These are phyloP conservation scores for Backusella sp. DNA, from an alignment of 192 early-diverging fungal genomes.

Conservation along the genomic window DNA sequence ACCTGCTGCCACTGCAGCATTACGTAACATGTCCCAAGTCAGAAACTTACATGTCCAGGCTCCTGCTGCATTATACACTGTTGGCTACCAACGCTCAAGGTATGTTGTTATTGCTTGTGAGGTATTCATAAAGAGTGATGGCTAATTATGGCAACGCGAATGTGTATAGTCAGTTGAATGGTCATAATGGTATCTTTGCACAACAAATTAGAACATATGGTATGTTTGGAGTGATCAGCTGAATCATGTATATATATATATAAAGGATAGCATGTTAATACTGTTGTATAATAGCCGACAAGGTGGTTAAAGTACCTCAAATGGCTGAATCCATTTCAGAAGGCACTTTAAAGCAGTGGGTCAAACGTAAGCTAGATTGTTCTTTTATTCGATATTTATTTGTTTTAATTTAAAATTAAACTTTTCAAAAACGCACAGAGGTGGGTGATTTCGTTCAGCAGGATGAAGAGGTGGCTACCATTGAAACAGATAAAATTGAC, in stretches of 20 bases:
- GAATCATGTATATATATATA: not conserved
- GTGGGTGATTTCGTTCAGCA: constrained; percentile 92
- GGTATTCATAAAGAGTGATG: not conserved
- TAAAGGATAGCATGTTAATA: not conserved
- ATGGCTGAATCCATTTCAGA: constrained; percentile 99
- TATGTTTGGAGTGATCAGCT: not conserved
- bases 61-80: constrained; percentile 22
- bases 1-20: constrained; percentile 4
- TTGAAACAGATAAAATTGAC: constrained; percentile 99
- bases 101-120: not conserved
- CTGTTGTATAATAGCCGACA: constrained; percentile 55
- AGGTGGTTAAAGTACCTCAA: constrained; percentile 90
- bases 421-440: constrained; percentile 48
- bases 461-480: constrained; percentile 96
- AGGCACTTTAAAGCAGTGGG: constrained; percentile 94
- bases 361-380: constrained; percentile 72
- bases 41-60: constrained; percentile 32
- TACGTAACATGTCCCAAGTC: constrained; percentile 22
- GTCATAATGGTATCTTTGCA: not conserved
- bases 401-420: not conserved
- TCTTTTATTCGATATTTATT: not conserved
- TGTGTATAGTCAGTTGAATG: not conserved
- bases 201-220: constrained; percentile 27
- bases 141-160: not conserved
- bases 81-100: constrained; percentile 25